phyloP scores from a whole-genome alignment of 1,284 basidiomycete species.

The Grifola frondosa region DNA sequence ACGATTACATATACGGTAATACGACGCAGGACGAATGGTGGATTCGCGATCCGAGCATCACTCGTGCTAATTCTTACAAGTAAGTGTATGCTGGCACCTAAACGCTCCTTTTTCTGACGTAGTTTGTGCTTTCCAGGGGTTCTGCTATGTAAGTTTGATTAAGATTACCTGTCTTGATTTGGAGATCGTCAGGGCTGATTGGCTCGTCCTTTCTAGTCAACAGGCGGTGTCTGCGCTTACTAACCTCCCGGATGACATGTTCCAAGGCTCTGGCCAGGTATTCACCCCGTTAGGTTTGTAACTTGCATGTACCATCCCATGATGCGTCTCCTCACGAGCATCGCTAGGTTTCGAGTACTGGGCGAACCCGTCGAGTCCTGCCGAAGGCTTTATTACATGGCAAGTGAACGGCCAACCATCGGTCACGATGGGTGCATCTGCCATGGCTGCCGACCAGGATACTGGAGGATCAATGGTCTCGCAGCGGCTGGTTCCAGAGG shows the following conservation, averaged over 20 bases:
- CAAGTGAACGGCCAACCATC: constrained; percentile 51
- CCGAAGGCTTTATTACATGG: constrained; percentile 68
- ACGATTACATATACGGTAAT: constrained; percentile 46
- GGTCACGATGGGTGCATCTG: constrained; percentile 51
- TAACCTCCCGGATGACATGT: constrained; percentile 49
- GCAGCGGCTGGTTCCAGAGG: constrained; percentile 50
- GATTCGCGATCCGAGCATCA: constrained; percentile 42
- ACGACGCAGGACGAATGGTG: constrained; percentile 45
- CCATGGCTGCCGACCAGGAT: constrained; percentile 55
- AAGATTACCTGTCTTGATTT: not conserved
- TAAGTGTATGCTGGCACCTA: constrained; percentile 13
- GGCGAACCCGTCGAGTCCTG: constrained; percentile 51
- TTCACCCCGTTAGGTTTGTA: constrained; percentile 47
- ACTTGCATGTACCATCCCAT: too few species aligned
- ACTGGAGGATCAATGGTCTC: constrained; percentile 47
- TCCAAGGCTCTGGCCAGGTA: constrained; percentile 49
- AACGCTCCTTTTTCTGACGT: not conserved
- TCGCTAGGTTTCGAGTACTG: constrained; percentile 67
- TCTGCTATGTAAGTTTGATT: constrained; percentile 33
- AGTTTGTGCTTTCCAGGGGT: constrained; percentile 17
- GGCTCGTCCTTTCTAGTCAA: constrained; percentile 35
- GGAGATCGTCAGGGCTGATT: not conserved
- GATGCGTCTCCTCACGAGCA: too few species aligned
- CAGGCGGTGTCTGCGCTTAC: constrained; percentile 58
- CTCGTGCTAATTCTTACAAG: constrained; percentile 33